Evolutionary conservation across 306 rosid genomes (phyloP), one percentile per base, ranked within the genome.

Genomic region (Cucumis melo): DNA sequence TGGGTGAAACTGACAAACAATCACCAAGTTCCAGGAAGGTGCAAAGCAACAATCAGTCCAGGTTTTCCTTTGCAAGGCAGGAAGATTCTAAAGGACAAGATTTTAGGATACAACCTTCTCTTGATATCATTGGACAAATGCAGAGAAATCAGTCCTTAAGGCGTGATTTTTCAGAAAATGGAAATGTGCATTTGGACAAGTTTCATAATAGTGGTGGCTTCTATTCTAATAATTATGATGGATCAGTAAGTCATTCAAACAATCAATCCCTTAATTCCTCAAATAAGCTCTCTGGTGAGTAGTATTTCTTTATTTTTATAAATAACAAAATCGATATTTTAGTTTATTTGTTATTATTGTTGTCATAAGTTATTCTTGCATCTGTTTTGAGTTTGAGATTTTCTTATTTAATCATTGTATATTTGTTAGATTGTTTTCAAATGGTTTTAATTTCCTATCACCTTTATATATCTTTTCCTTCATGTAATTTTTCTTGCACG

Each of bases 21-120:
- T 61, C 82, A 78, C 80, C 93, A 23, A 82, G 86, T 85, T 85
- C 98, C 57, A 81, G 92, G 91, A 93, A 88, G 84, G 88, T 64
- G 63, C 97, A 83, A 74, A 84, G 78, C 81, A 91, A 88, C 77
- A 89, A 80, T 78, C 98, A 91, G 83, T 91, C 97, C 46, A 86
- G 97, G 71, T 93, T 93, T 67, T 91, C 96, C 76, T 93, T 93
- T 81, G 98, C 98, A 32, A 84, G 97, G 61, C 96, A 88, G 76
- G 97, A 90, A 81, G 96, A 91, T 61, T 78, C 88, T 68, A 82
- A 77, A 77, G 76, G 82, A 77, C 88, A 80, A 73, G 80, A 76
- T 68, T 86, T 81, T 76, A 86, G 86, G 81, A 64, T 80, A 78
- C 89, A 84, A 74, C 83, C 88, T 32, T 87, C 91, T 68, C 80